Percentiles rank a stretch among this genome's conserved stretches.
phyloP scores from a whole-genome alignment of 768 basidiomycete genomes.

The Calocera cornea region DNA sequence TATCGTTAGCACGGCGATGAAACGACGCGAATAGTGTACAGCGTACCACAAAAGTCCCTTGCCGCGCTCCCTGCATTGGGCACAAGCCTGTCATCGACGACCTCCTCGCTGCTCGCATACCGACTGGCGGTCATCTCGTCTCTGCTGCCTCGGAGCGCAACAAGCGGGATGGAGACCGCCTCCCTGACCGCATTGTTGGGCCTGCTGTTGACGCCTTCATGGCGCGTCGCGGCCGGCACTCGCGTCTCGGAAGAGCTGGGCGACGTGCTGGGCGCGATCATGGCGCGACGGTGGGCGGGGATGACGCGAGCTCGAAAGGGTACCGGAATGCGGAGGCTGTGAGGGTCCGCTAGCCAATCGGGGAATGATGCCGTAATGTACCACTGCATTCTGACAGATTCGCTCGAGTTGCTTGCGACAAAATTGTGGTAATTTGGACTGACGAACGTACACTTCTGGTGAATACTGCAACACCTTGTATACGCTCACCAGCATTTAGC shows the following conservation, averaged over 20 bases:
- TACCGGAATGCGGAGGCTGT: too few species aligned
- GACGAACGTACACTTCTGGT: too few species aligned
- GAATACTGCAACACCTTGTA: too few species aligned
- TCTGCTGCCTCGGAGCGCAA: neutral
- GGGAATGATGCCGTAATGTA: too few species aligned
- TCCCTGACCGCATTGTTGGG: neutral
- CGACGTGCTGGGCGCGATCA: neutral
- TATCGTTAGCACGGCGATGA: neutral
- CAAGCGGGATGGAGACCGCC: neutral
- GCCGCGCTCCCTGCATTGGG: neutral
- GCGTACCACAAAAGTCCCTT: neutral
- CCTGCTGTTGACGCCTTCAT: neutral
- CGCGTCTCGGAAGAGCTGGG: neutral
- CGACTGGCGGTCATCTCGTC: neutral
- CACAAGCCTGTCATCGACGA: neutral
- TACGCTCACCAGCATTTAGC: too few species aligned
- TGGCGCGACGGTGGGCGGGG: neutral
- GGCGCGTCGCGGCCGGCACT: neutral
- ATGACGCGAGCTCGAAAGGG: neutral
- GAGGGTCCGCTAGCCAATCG: too few species aligned
- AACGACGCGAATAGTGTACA: neutral
- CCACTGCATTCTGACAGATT: too few species aligned
- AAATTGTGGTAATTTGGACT: too few species aligned
- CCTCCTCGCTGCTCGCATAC: slow-evolving; percentile 1
- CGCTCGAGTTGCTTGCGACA: too few species aligned